Evolutionary conservation across 2,329 filamentous ascomycete species (phyloP), one percentile per base, ranked within the genome.

Genomic region (Chaetomium globosum): DNA sequence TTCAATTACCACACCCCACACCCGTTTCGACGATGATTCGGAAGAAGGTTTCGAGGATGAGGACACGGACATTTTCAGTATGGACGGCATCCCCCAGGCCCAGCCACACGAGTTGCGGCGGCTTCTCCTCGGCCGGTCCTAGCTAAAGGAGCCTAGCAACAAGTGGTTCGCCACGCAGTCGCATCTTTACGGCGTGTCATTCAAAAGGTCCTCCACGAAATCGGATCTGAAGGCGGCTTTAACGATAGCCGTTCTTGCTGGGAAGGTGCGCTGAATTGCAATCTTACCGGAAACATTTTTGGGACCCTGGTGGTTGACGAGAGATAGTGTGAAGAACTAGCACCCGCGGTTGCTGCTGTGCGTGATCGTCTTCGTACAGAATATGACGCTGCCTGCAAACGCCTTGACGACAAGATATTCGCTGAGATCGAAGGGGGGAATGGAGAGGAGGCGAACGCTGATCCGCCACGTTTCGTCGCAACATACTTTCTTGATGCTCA

Each of bases 401-500:
- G 26, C 7, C 21, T 64, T 13, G 56, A 51, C 31, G 62, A 55
- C 8, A 28, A 59, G 49, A 39, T 16, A 8, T 60, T 64, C 9
- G 55, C 33, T 8, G 49, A 63, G 16, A 43, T 51, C 8, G 9
- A 39, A 19, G 59, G 59, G 26, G 59, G 49, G 8, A 26, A 26
- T 19, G 12, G 13, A 0, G 33, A 31, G 16, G 59, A 61, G n/a
- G 49, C 16, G 49, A 30, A 46, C 33, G 4, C 23, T 23, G 49
- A 61, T 10, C 54, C 61, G 13, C 3, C 6, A 12, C 65, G 65
- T 51, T 65, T 67, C 52, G 36, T 39, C 23, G 56, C 53, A 16
- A 67, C 65, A 48, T 65, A 65, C 58, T 67, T 67, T n/a, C 51
- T 67, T 6, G 48, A 67, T 49, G 21, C 30, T 19, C 26, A 62